These are phyloP conservation scores for Diutina siamensis DNA, from an alignment of 1,139 yeast species.

Conservation along the genomic window DNA sequence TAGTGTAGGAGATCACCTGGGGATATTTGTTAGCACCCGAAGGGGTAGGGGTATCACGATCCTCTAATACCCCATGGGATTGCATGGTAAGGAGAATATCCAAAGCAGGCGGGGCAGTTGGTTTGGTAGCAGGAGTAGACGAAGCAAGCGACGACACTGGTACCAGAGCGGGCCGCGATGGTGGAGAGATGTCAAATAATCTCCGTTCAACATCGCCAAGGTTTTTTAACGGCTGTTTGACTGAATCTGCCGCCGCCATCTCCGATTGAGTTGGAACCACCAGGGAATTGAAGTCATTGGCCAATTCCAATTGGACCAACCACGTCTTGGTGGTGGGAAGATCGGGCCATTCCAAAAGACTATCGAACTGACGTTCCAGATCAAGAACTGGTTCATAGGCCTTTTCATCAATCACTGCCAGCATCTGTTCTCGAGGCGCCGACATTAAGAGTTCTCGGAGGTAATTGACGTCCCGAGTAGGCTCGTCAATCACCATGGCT, in stretches of 20 bases:
- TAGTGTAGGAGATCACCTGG: background rate
- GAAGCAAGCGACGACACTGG: too few relatives aligned
- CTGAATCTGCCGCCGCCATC: too few relatives aligned
- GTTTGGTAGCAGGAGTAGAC: background rate
- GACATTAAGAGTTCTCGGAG: background rate
- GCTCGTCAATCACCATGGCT: background rate
- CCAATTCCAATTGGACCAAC: constrained; percentile 49
- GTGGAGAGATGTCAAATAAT: background rate
- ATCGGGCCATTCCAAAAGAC: constrained; percentile 23
- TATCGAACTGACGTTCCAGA: constrained; percentile 13
- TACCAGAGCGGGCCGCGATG: background rate
- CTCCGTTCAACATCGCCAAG: background rate
- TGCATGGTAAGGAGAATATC: background rate
- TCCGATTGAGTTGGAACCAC: constrained; percentile 17
- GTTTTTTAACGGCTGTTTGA: background rate
- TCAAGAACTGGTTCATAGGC: constrained; percentile 55
- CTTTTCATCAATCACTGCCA: constrained; percentile 43
- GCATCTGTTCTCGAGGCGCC: constrained; percentile 15
- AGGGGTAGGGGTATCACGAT: background rate
- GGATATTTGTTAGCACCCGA: background rate
- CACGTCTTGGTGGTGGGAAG: constrained; percentile 46
- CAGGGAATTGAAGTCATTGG: constrained; percentile 43
- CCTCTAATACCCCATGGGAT: background rate
- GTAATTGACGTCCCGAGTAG: background rate
- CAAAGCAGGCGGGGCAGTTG: background rate